Conservation (phyloP, 2,329 filamentous ascomycete genomes). For the Curvularia sp. region DNA sequence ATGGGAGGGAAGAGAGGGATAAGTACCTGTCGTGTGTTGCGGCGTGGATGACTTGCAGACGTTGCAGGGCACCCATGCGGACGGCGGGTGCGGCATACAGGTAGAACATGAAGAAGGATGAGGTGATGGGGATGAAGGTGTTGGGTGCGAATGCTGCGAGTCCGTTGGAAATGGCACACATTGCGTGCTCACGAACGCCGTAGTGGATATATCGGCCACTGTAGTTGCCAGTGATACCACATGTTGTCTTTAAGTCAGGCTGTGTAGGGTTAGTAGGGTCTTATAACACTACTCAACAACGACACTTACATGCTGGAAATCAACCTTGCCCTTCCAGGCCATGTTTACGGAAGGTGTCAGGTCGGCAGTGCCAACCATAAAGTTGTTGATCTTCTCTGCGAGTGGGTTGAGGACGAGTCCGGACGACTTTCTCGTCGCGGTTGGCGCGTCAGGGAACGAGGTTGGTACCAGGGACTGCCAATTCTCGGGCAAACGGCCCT, state of each 20-base stretch:
- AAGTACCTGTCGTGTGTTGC: conserved; percentile 63
- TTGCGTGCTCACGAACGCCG: conserved; percentile 48
- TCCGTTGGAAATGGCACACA: conserved; percentile 57
- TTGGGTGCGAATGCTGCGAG: conserved; percentile 57
- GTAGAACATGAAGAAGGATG: conserved; percentile 69
- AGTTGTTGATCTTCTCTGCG: conserved; percentile 50
- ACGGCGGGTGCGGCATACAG: conserved; percentile 64
- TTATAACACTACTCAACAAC: no score
- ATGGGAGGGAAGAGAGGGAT: neutral
- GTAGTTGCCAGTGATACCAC: conserved; percentile 62
- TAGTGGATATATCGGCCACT: conserved; percentile 60
- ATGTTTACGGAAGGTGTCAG: conserved; percentile 60
- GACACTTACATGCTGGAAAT: conserved; percentile 50
- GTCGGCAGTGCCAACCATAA: conserved; percentile 76
- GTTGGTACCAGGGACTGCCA: conserved; percentile 60
- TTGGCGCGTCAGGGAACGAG: conserved; percentile 56
- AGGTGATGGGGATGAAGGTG: conserved; percentile 64
- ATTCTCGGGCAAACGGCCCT: conserved; percentile 57
- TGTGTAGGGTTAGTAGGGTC: conserved; percentile 14
- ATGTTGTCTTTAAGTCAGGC: conserved; percentile 42
- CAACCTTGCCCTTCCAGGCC: conserved; percentile 55
- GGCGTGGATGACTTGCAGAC: conserved; percentile 64
- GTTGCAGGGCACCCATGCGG: conserved; percentile 66
- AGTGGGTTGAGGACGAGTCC: conserved; percentile 14
- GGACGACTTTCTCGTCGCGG: conserved; percentile 58